Base-by-base conservation (phyloP, 1,284 basidiomycete species). In the Ganoderma sp. region DNA sequence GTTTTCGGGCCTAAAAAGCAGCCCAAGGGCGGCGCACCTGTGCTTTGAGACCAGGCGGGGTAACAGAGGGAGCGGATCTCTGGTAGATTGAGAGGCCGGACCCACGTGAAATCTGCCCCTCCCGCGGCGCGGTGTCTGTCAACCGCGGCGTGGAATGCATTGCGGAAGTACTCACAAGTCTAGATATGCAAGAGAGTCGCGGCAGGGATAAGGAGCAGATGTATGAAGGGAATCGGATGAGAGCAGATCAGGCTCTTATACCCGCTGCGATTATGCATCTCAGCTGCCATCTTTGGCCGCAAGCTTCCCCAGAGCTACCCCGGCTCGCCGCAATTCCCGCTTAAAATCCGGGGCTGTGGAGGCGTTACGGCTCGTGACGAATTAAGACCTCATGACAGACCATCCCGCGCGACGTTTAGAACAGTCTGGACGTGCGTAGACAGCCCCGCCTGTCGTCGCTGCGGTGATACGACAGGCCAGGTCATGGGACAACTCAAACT, bases 31-130 rank as follows among this genome's bases (percentile, higher is more conserved):
- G 60, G 62, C 71, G 63, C 64, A 72, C 71, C 69, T 70, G 64
- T 67, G 71, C 57, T 63, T 63, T 64, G 37, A 48, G 28, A 14
- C 63, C 34, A 48, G 28, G 61, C 58, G 65, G 70, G 28, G 45
- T 60, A 89, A 89, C 56, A 64, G 64, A 60, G 64, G 34, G 45
- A 57, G 57, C 68, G 71, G 69, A 70, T 72, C 69, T 64, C 15
- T 64, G 64, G 43, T 58, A 57, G 65, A 65, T 67, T 32, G 32
- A 32, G 32, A 32, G 32, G 65, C 69, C 69, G 57, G 71, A 69
- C 34, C 66, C 71, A 73, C 71, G 71, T 73, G 71, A 69, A 71
- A 73, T 65, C 50, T 61, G 34, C 60, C 52, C 64, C 60, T 67
- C 67, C 65, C 65, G 62, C 64, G 22, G 19, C 9, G 61, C 57